phyloP scores from a whole-genome alignment of 768 basidiomycete genomes.

The Daedaleopsis sinensis region DNA sequence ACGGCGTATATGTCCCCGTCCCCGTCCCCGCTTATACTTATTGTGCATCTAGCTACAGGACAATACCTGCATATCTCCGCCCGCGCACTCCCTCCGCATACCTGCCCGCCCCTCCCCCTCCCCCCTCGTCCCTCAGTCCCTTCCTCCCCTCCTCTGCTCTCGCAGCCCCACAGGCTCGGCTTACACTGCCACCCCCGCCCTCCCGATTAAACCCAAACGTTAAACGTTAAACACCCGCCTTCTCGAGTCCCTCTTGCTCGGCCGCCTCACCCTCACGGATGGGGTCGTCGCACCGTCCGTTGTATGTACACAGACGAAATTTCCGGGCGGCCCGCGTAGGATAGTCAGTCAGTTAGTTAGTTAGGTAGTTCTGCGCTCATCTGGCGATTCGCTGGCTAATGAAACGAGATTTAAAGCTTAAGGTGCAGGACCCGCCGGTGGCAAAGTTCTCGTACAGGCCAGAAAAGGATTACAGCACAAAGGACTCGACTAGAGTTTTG shows the following conservation, averaged over 20 bases:
- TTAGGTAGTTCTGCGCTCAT: not conserved
- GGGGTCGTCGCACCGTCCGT: slow-evolving; percentile 1
- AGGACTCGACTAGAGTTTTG: no score
- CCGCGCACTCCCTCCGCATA: not conserved
- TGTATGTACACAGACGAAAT: slow-evolving; percentile 15
- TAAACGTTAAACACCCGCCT: not conserved
- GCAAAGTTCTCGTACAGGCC: no score
- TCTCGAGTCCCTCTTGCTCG: not conserved
- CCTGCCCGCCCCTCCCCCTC: not conserved
- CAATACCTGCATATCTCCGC: not conserved
- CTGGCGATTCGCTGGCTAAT: not conserved
- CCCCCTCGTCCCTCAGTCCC: not conserved
- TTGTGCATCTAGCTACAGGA: slow-evolving; percentile 22
- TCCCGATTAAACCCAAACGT: not conserved
- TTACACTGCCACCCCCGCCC: not conserved
- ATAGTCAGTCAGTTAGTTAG: no score
- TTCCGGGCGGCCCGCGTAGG: not conserved
- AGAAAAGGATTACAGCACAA: no score
- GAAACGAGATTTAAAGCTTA: not conserved
- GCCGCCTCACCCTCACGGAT: not conserved
- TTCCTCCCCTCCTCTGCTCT: not conserved
- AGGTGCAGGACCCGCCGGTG: no score
- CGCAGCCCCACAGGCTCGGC: not conserved
- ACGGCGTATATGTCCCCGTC: not conserved
- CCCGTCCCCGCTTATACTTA: slow-evolving; percentile 6